phyloP scores from a whole-genome alignment of 805 yeast genomes.

The Scheffersomyces ergatensis region DNA sequence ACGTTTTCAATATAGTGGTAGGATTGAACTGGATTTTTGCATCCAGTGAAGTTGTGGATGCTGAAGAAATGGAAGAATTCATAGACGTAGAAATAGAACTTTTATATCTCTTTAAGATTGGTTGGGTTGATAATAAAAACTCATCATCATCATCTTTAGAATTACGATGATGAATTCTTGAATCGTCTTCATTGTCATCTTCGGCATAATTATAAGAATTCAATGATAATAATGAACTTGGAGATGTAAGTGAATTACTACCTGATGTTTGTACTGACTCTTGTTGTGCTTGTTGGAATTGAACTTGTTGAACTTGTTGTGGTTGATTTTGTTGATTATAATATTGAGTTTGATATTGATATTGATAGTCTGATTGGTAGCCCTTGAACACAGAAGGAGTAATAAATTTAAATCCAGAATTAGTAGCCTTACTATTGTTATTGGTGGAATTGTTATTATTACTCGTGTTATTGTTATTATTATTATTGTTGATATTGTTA shows the following conservation, averaged over 20 bases:
- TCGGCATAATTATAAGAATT: slow-evolving; percentile 24
- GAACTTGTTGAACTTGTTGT: background rate
- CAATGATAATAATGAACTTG: slow-evolving; percentile 34
- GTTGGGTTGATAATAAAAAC: slow-evolving; percentile 1
- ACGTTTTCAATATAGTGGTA: background rate
- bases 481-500: background rate
- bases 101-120: slow-evolving; percentile 5
- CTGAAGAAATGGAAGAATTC: background rate
- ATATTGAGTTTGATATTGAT: slow-evolving; percentile 1
- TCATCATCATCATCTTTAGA: background rate
- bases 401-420: slow-evolving; percentile 5
- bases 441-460: background rate
- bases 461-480: background rate
- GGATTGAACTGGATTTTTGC: background rate
- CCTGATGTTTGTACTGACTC: slow-evolving; percentile 2
- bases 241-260: slow-evolving; percentile 27
- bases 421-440: background rate
- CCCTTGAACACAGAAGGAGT: slow-evolving; percentile 10
- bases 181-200: slow-evolving; percentile 3
- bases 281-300: background rate
- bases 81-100: background rate
- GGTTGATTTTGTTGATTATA: background rate
- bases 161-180: background rate
- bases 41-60: background rate
- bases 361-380: background rate